Base-by-base conservation (phyloP, 331 rosid species). In the Telfairia occidentalis region DNA sequence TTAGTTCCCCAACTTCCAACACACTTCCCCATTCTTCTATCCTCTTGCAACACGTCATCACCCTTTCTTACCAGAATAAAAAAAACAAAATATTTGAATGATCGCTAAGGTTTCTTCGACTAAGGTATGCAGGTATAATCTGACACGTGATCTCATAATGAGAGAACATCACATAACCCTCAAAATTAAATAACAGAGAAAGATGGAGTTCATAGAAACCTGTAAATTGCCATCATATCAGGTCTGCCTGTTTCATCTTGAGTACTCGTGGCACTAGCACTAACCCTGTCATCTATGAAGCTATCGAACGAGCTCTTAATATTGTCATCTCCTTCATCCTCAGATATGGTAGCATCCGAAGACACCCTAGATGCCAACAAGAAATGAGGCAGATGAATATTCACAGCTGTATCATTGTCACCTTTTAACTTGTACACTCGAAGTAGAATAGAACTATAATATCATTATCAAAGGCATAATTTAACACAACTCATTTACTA, bases 211-310 rank as follows among this genome's bases (percentile, higher is more conserved):
- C 18, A 45, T 45, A 73, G 73, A 37, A 74, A 89, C 98, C 97
- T 91, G 96, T 91, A 94, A 76, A 91, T 83, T 67, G 95, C 89
- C 96, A 91, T 94, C 96, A 91, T 94, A 85, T 94, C 97, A 65
- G 61, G 37, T 83, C 87, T 80, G 55, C 89, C 75, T 63, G 82
- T 82, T 79, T 82, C 89, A 66, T 90, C 84, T 71, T 85, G 97
- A 81, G 85, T 88, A 75, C 71, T 73, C 5, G 59, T 70, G 24
- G 81, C 83, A n/a, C 92, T 84, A 79, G 80, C 80, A 83, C 80
- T 87, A 75, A 82, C 83, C 80, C 90, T 78, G 85, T 94, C 98
- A 87, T 94, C 97, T 83, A 94, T 94, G 90, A 94, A 94, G 83
- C 96, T 90, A 82, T 89, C 90, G 63, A 65, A 30, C 45, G 97